Conservation (phyloP, 768 basidiomycete genomes). For the Mrakia hoshinonis region DNA sequence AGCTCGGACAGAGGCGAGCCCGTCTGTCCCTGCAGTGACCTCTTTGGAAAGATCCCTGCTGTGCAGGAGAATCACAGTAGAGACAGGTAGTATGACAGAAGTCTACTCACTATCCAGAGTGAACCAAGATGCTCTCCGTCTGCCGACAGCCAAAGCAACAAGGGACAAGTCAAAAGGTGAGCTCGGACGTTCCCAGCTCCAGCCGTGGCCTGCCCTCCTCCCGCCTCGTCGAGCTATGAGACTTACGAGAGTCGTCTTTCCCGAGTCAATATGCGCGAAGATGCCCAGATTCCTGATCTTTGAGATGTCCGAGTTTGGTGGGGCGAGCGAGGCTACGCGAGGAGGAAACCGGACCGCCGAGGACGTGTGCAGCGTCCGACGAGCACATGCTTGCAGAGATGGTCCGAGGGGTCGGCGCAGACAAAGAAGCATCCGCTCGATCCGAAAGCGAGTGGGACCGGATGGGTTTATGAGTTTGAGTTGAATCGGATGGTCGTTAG, state of each 20-base stretch:
- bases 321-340: slow-evolving; percentile 15
- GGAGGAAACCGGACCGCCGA: neutral
- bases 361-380: neutral
- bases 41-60: neutral
- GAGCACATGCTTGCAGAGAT: neutral
- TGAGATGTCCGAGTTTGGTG: slow-evolving; percentile 22
- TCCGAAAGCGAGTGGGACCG: no score
- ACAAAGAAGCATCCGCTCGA: neutral
- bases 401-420: neutral
- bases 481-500: no score
- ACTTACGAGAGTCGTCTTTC: slow-evolving; percentile 26
- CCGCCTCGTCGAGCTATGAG: neutral
- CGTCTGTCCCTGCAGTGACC: no score
- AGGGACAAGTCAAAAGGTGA: neutral
- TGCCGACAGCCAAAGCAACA: neutral
- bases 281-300: slow-evolving; percentile 29
- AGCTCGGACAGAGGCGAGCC: neutral
- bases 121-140: slow-evolving; percentile 27
- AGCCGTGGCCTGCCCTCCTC: neutral
- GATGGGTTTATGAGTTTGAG: no score
- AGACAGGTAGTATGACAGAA: no score
- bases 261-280: slow-evolving; percentile 30
- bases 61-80: neutral
- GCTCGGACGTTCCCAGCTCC: neutral
- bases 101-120: slow-evolving; percentile 28